These are phyloP conservation scores for Acanthamoeba castellanii DNA, from an alignment of 208 protist genomes.

Conservation along the genomic window DNA sequence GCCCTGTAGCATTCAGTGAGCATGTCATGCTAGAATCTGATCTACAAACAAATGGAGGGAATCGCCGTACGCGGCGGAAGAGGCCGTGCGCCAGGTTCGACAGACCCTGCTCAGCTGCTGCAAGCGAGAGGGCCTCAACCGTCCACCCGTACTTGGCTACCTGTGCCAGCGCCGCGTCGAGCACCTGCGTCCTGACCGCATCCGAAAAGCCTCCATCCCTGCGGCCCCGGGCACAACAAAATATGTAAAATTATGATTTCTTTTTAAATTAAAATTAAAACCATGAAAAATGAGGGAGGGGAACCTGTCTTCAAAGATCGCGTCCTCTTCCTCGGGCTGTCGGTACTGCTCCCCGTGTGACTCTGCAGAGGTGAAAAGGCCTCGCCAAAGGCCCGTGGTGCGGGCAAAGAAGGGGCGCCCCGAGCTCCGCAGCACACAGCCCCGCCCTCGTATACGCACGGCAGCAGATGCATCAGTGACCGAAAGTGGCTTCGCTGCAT, in stretches of 20 bases:
- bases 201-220: neutral
- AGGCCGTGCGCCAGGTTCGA: constrained; percentile 39
- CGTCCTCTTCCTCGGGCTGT: neutral
- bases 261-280: neutral
- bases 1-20: neutral
- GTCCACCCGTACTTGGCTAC: constrained; percentile 53
- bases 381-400: neutral
- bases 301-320: neutral
- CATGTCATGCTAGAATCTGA: neutral
- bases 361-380: neutral
- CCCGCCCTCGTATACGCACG: neutral
- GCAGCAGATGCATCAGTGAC: no score
- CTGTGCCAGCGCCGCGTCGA: neutral
- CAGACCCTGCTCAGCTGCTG: neutral
- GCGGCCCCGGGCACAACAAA: neutral
- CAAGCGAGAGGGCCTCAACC: constrained; percentile 15
- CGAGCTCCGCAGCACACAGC: neutral
- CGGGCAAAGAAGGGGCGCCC: neutral
- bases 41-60: no score
- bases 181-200: neutral
- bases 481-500: neutral
- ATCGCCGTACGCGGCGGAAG: constrained; percentile 41
- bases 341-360: neutral
- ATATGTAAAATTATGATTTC: no score
- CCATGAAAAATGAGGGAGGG: no score